Base-by-base conservation (phyloP, 768 basidiomycete genomes). In the Serendipita sp. region DNA sequence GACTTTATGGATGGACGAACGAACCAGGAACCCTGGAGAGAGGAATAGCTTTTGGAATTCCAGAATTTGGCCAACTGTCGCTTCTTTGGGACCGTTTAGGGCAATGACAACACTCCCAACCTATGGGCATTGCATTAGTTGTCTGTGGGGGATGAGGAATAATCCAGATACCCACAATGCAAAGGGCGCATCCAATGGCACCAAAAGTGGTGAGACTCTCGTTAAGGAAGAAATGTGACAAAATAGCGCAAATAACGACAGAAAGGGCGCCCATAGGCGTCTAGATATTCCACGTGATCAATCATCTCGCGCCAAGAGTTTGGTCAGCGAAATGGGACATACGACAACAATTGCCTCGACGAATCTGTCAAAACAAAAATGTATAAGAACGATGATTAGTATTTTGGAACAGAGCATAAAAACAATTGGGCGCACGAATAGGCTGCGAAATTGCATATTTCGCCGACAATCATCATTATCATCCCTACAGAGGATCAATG, bases 191-290 rank as follows among this genome's bases (percentile, higher is more conserved):
- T n/a, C 94, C 95, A 67, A 98, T 79, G 92, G 93, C 97, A 63
- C 96, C 95, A 72, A 99, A 98, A 75, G 97, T 91, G 44, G 86
- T 89, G 46, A 99, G 81, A 64, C 79, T 90, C 74, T 97, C 95
- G 54, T 94, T 85, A 70, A 99, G 86, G 77, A 98, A 90, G 68
- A 95, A 78, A 35, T 91, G 92, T 4, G 94, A 94, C 15, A 97
- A 77, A 41, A 95, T 88, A 60, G 94, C 93, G 73, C 86, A 95
- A 68, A 98, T 80, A 68, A 99, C 96, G 69, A 99, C 96, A 18
- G 92, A 93, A 64, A 99, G 81, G 4, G 95, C 93, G 46, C 95
- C 95, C 70, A 99, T 82, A 2, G 95, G 96, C 45, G 95, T 98
- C 85, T 88, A 67, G 64, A 24, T 53, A 7, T n/a, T 38, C 13